Evolutionary conservation across 176 grass and related monocot species (phyloP).

Genomic region (Areca catechu): DNA sequence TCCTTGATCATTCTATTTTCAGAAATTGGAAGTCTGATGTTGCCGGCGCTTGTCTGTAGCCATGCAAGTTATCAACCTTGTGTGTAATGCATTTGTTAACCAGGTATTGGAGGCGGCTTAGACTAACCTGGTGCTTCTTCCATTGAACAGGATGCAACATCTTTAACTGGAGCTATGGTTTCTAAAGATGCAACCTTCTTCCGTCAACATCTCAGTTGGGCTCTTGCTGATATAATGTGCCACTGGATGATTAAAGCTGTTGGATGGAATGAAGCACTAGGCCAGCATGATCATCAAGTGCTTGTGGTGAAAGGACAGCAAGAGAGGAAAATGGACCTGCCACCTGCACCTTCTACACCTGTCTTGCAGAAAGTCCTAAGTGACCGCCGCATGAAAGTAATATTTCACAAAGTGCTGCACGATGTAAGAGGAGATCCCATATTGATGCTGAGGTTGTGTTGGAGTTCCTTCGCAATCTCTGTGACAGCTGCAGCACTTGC

Average conservation of each 20-base stretch:
- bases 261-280: conserved; percentile 4
- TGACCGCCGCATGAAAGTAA: conserved; percentile 52
- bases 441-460: conserved; percentile 35
- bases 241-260: conserved; percentile 39
- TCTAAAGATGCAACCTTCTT: conserved; percentile 40
- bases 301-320: not conserved
- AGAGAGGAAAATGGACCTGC: not conserved
- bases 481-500: conserved; percentile 24
- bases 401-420: conserved; percentile 47
- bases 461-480: conserved; percentile 19
- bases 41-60: too few relatives aligned
- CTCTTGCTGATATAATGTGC: conserved; percentile 33
- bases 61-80: too few relatives aligned
- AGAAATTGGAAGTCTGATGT: too few relatives aligned
- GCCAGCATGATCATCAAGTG: not conserved
- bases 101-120: too few relatives aligned
- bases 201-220: conserved; percentile 29
- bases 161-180: conserved; percentile 38
- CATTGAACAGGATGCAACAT: conserved; percentile 18
- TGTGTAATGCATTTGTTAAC: too few relatives aligned
- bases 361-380: conserved; percentile 16
- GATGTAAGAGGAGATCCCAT: conserved; percentile 35
- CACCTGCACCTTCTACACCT: conserved; percentile 5
- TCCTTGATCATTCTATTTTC: too few relatives aligned
- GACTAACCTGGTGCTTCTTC: not conserved